Conservation (phyloP, 2,329 filamentous ascomycete species). For the Aspergillus persii region DNA sequence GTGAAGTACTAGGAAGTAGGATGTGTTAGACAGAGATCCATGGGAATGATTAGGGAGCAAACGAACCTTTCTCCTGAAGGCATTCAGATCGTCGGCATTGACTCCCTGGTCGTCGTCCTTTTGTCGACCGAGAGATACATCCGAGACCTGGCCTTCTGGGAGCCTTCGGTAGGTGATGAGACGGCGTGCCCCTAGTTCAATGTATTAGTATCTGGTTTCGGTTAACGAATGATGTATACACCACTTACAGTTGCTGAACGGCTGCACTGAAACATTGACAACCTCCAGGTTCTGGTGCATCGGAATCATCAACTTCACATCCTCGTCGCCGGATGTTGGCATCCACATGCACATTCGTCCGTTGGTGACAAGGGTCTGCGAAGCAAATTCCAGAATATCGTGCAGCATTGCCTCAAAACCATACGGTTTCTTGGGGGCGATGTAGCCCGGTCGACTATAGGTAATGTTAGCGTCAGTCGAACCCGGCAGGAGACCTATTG, state of each 20-base stretch:
- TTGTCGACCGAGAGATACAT: slow-evolving; percentile 32
- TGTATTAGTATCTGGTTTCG: background rate
- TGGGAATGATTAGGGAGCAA: background rate
- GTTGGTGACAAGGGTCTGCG: slow-evolving; percentile 70
- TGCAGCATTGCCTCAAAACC: slow-evolving; percentile 87
- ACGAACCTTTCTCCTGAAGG: slow-evolving; percentile 57
- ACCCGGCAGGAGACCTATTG: background rate
- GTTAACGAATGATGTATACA: background rate
- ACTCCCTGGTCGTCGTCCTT: slow-evolving; percentile 39
- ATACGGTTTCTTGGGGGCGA: slow-evolving; percentile 88
- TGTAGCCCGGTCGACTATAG: slow-evolving; percentile 62
- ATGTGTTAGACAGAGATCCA: background rate
- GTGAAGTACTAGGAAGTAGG: slow-evolving; percentile 15
- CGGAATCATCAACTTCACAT: slow-evolving; percentile 73
- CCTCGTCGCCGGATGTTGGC: slow-evolving; percentile 80
- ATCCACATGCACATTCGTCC: slow-evolving; percentile 94
- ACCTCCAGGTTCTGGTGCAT: slow-evolving; percentile 72
- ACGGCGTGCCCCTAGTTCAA: slow-evolving; percentile 71
- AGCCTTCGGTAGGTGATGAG: slow-evolving; percentile 81
- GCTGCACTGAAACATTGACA: slow-evolving; percentile 74
- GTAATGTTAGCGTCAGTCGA: slow-evolving; percentile 7
- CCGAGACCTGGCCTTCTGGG: slow-evolving; percentile 52
- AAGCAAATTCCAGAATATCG: slow-evolving; percentile 82
- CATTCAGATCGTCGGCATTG: slow-evolving; percentile 65
- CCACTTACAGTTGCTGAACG: slow-evolving; percentile 78